Evolutionary conservation across 2,329 filamentous ascomycete genomes (phyloP), one percentile per base, ranked within the genome.

Genomic region (Diplocarpon rosae): DNA sequence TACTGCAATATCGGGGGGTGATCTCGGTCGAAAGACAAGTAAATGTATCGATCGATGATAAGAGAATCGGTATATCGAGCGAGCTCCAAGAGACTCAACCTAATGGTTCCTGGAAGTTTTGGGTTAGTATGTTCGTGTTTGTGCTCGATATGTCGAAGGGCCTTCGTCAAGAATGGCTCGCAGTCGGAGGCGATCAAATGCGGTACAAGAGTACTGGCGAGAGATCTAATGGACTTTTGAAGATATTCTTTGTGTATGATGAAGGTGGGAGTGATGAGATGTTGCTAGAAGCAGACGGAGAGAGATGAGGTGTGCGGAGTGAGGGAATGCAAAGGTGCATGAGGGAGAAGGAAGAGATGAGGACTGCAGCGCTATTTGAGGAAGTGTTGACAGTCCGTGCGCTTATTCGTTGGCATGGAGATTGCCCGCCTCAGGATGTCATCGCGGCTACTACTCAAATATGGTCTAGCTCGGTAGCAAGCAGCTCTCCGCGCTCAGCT

Each of bases 21-120:
- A 59, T 62, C 62, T 68, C 62, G 58, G 54, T 65, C 66, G 66
- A 71, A 65, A 62, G 66, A 65, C 66, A 71, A 69, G 42, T 62
- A 54, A 70, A 69, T 69, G 67, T 66, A 63, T 69, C 64, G 65
- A 66, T 65, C 62, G 59, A 58, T 58, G 55, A 61, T 59, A 56
- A 50, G 52, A 55, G 50, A 49, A 57, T 60, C 53, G 50, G 49
- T 52, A 57, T 57, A 65, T 69, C 66, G 66, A 70, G 66, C 60
- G 67, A 72, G 68, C 63, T 74, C 69, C 71, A 72, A 75, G 70
- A 74, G 68, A 71, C 69, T 72, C 71, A 73, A 74, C 60, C 65
- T 66, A 74, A 74, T 72, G 69, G 66, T 70, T 75, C 70, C 69
- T 74, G 67, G 66, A 64, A 61, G 50, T 62, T 62, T 61, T 62